Conservation (phyloP, 192 early-diverging fungal species). For the Tieghemiomyces parasiticus region DNA sequence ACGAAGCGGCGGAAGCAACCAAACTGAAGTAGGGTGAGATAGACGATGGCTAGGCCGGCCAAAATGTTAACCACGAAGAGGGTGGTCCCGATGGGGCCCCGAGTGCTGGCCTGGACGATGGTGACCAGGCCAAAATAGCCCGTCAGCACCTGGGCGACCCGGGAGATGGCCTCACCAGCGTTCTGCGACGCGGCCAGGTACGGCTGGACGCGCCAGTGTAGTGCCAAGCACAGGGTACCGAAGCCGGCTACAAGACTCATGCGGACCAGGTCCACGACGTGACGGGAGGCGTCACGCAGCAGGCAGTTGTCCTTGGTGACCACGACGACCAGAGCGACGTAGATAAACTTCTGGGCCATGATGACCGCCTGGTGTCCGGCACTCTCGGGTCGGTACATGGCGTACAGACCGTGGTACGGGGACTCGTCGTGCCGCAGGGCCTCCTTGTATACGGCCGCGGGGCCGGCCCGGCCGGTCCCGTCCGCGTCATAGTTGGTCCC, state of each 20-base stretch:
- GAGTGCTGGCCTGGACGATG: constrained; percentile 26
- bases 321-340: constrained; percentile 25
- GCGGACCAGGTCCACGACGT: constrained; percentile 31
- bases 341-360: constrained; percentile 38
- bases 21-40: constrained; percentile 23
- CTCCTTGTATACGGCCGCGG: constrained; percentile 23
- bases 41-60: constrained; percentile 23
- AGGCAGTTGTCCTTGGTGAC: constrained; percentile 50
- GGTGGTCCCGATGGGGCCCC: constrained; percentile 27
- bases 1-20: constrained; percentile 22
- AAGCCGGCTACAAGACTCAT: constrained; percentile 30
- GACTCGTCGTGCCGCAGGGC: constrained; percentile 35
- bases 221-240: constrained; percentile 29
- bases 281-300: constrained; percentile 24
- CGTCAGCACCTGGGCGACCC: constrained; percentile 25
- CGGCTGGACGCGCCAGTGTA: constrained; percentile 38
- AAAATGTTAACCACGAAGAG: constrained; percentile 21
- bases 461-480: constrained; percentile 16
- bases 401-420: constrained; percentile 45
- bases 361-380: constrained; percentile 36
- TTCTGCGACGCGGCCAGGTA: constrained; percentile 43
- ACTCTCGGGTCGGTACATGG: constrained; percentile 27
- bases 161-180: constrained; percentile 27
- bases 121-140: constrained; percentile 37
- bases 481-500: constrained; percentile 24